These are phyloP conservation scores for Monosporascus sp. DNA, from an alignment of 2,329 filamentous ascomycete species.

Conservation along the genomic window DNA sequence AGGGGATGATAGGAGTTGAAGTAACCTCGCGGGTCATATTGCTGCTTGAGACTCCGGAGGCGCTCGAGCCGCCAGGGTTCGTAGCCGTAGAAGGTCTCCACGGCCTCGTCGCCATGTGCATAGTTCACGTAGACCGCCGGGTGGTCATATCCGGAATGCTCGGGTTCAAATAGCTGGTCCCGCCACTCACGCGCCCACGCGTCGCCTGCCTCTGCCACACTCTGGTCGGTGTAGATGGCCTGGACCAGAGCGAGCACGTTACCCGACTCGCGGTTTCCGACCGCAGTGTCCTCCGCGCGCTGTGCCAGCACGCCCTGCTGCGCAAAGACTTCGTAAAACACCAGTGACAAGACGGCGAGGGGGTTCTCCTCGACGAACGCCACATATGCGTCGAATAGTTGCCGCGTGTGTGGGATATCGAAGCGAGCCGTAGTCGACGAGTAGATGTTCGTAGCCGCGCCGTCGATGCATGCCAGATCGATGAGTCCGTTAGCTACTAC, in stretches of 20 bases:
- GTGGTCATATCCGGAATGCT: slow-evolving; percentile 6
- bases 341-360: not conserved
- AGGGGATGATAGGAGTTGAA: slow-evolving; percentile 2
- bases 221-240: slow-evolving; percentile 3
- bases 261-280: slow-evolving; percentile 4
- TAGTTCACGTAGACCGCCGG: slow-evolving; percentile 10
- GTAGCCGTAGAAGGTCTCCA: slow-evolving; percentile 8
- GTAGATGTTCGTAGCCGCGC: slow-evolving; percentile 1
- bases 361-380: slow-evolving; percentile 4
- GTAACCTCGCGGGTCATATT: slow-evolving; percentile 5
- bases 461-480: slow-evolving; percentile 3
- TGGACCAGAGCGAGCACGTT: slow-evolving; percentile 4
- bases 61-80: slow-evolving; percentile 7
- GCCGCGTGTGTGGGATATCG: not conserved
- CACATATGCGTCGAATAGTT: not conserved
- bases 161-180: slow-evolving; percentile 1
- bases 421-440: not conserved
- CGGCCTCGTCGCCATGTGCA: slow-evolving; percentile 8
- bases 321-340: slow-evolving; percentile 7
- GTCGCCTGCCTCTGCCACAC: slow-evolving; percentile 1
- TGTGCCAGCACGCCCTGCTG: slow-evolving; percentile 4
- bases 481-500: slow-evolving; percentile 3
- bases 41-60: slow-evolving; percentile 5
- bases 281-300: slow-evolving; percentile 1
- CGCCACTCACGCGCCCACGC: slow-evolving; percentile 4